Base-by-base conservation (phyloP, 2,329 filamentous ascomycete genomes). In the Hymenoscyphus occultus region DNA sequence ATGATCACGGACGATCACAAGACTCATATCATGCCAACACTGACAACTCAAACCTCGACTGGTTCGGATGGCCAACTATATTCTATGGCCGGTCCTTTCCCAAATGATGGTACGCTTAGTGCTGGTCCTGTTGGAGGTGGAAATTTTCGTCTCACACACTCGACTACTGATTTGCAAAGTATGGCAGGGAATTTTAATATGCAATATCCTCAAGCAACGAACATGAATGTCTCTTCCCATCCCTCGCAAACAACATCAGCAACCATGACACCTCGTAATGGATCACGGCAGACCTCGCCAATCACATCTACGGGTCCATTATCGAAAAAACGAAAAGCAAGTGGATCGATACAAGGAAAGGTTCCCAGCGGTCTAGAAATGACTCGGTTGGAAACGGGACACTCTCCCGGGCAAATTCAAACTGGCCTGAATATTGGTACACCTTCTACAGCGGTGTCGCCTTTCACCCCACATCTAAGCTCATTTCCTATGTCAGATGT, bases 1-100 rank as follows among this genome's bases (percentile, higher is more conserved):
- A 94, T 97, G 85, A 97, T 98, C 69, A 98, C 95, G 0, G 94
- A 99, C 75, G 94, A 99, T 74, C 94, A 98, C 80, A 98, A 98
- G 80, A 97, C 92, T 7, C 90, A 92, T 71, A 76, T 78, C 65
- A 77, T 82, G 60, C 78, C 81, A 60, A 61, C 75, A 57, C 68
- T 74, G 51, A 67, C 71, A 28, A 71, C 73, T 31, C 72, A 70
- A 68, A 73, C 71, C 45, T 69, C 76, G 72, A 64, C 66, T 71
- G 56, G 70, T 42, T 67, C 68, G 60, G 72, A 79, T 72, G 60
- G 73, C 70, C 77, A 65, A 70, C 74, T 64, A 66, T 72, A 80
- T 22, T 75, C 81, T 16, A 79, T 78, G 62, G 75, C 78, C 63
- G 77, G 77, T 13, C 74, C 80, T 4, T 83, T 82, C 64, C 61